Percentiles rank a stretch among this genome's conserved stretches.
These are phyloP conservation scores for Leccinum subgranulosum DNA, from an alignment of 768 basidiomycete genomes.

Conservation along the genomic window DNA sequence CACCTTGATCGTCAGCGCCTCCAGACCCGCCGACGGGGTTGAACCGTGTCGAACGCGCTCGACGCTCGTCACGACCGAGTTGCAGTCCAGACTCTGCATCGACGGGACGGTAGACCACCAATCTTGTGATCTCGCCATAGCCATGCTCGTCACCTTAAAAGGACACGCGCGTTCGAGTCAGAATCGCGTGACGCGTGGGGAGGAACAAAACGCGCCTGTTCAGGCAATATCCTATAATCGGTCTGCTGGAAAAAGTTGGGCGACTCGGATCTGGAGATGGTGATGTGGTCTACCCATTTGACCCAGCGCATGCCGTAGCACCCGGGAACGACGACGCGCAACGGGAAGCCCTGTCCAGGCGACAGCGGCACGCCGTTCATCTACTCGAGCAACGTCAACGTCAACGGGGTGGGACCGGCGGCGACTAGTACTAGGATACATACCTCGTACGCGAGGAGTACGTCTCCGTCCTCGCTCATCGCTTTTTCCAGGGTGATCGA, in stretches of 20 bases:
- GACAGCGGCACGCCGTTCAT: constrained; percentile 63
- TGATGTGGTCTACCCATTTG: constrained; percentile 69
- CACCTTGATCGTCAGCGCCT: constrained; percentile 29
- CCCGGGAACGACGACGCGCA: constrained; percentile 68
- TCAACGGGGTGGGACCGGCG: neutral
- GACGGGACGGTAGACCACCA: constrained; percentile 57
- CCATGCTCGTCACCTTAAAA: constrained; percentile 22
- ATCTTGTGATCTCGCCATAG: constrained; percentile 21
- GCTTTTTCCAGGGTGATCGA: constrained; percentile 58
- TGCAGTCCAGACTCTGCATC: constrained; percentile 58
- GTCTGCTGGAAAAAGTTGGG: constrained; percentile 69
- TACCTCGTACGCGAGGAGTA: constrained; percentile 57
- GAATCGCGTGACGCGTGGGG: neutral
- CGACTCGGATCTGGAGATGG: constrained; percentile 51
- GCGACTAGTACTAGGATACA: neutral
- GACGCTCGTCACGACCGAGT: constrained; percentile 50
- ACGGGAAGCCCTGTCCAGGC: constrained; percentile 61
- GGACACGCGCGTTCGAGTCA: neutral
- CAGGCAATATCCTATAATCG: constrained; percentile 66
- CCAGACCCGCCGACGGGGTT: constrained; percentile 7
- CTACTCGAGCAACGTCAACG: constrained; percentile 18
- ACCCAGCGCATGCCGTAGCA: constrained; percentile 70
- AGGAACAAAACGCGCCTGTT: constrained; percentile 34
- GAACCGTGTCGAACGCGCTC: constrained; percentile 1
- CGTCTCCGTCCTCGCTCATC: constrained; percentile 43